Evolutionary conservation across 1,284 basidiomycete species (phyloP), one percentile per base, ranked within the genome.

Genomic region (Salmacisia buchloeana): DNA sequence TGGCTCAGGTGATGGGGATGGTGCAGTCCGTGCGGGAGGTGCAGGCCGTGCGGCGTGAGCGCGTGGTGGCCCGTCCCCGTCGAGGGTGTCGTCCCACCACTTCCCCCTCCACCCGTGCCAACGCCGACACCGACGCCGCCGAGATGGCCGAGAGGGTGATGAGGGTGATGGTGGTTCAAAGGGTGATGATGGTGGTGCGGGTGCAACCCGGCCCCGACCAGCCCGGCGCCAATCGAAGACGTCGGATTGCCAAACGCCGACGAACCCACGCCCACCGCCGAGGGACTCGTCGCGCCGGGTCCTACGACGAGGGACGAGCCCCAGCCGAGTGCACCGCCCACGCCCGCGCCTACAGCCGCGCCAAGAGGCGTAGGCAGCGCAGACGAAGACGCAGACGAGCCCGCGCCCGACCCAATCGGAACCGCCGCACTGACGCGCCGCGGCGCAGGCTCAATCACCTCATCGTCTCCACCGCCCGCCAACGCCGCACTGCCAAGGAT

Each of bases 401-500:
- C n/a, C 21, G n/a, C 54, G n/a, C 15, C 35, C 34, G 59, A 62
- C 10, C 65, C 65, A 43, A 72, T 69, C 25, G 74, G 65, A n/a
- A 70, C 66, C 4, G 73, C 71, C 60, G 73, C 68, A 35, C 69
- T 69, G 23, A 67, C 67, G n/a, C 76, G 59, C 31, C 74, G 64
- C 29, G 70, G 73, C 58, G 69, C 68, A 33, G 77, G 77, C 62
- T 76, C 73, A 33, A 79, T 65, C 25, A 75, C 69, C 67, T 79
- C 77, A 66, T 79, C 77, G 46, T 79, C 77, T n/a, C 69, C 75
- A 34, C 76, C 73, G n/a, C n/a, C n/a, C n/a, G n/a, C n/a, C 5
- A 79, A 70, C 31, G 77, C 77, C 5, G 76, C 72, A 62, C 77
- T 79, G 54, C 77, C 77, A 1, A 79, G 69, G 35, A 79, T 77